These are phyloP conservation scores for Penicillium cataractarum DNA, from an alignment of 495 filamentous ascomycete species.

Conservation along the genomic window DNA sequence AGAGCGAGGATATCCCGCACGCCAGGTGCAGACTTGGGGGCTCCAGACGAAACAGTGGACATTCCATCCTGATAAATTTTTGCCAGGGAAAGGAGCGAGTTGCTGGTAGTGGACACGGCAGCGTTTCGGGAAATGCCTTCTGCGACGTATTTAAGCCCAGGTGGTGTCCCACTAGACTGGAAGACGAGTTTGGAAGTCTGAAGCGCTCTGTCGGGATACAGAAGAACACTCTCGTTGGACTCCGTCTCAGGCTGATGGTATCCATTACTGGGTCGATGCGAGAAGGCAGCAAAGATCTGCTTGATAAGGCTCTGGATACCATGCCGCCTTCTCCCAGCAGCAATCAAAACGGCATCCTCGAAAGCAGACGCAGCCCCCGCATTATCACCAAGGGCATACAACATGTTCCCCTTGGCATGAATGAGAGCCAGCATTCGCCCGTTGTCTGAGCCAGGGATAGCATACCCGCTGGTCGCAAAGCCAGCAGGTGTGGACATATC, in stretches of 20 bases:
- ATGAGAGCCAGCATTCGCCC: constrained; percentile 89
- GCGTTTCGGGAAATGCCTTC: constrained; percentile 75
- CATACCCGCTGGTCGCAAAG: constrained; percentile 83
- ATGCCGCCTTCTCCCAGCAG: constrained; percentile 69
- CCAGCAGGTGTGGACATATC: constrained; percentile 49
- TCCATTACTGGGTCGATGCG: constrained; percentile 37
- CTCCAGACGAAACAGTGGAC: constrained; percentile 68
- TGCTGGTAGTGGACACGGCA: constrained; percentile 91
- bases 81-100: constrained; percentile 89
- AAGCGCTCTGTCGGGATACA: constrained; percentile 82
- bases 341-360: constrained; percentile 92
- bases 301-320: constrained; percentile 82
- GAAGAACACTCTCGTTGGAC: constrained; percentile 66
- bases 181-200: constrained; percentile 87
- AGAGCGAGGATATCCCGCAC: constrained; percentile 93
- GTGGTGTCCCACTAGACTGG: constrained; percentile 73
- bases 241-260: constrained; percentile 33
- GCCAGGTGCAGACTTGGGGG: constrained; percentile 65
- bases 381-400: constrained; percentile 89
- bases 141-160: constrained; percentile 76
- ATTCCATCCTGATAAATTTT: constrained; percentile 99
- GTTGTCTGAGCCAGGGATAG: constrained; percentile 85
- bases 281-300: constrained; percentile 75
- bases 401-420: constrained; percentile 97
- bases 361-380: constrained; percentile 84